Percentiles rank a stretch among this genome's conserved stretches.
Evolutionary conservation across 257 asterid genomes (phyloP).

Genomic region (Cruciata laevipes): DNA sequence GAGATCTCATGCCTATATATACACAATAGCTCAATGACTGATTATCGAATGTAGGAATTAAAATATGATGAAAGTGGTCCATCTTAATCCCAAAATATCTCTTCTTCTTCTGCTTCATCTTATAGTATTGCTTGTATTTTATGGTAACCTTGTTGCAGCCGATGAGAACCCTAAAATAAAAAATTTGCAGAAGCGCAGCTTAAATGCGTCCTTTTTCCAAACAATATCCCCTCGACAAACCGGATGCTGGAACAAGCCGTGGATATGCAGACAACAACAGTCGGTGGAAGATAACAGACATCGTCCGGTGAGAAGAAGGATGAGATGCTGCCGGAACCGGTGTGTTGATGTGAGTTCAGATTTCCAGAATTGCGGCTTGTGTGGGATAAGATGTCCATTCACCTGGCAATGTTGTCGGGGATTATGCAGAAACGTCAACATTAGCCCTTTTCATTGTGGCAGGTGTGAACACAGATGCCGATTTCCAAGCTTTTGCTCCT

Average conservation of each 20-base stretch:
- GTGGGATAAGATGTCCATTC: constrained; percentile 29
- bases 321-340: constrained; percentile 50
- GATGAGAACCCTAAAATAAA: constrained; percentile 8
- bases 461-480: constrained; percentile 2
- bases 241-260: constrained; percentile 54
- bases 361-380: constrained; percentile 54
- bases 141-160: neutral
- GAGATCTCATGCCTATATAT: neutral
- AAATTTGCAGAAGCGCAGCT: constrained; percentile 9
- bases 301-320: constrained; percentile 21
- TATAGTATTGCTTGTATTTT: neutral
- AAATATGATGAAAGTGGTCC: constrained; percentile 4
- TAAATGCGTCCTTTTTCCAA: constrained; percentile 31
- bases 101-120: neutral
- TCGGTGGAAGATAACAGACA: neutral
- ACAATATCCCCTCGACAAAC: constrained; percentile 23
- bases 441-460: constrained; percentile 5
- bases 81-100: neutral
- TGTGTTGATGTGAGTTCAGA: constrained; percentile 54
- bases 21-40: too few relatives aligned
- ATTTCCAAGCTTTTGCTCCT: constrained; percentile 5
- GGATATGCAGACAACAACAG: constrained; percentile 43
- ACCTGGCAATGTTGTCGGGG: constrained; percentile 5
- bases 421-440: neutral
- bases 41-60: neutral